These are phyloP conservation scores for Colletotrichum limetticola DNA, from an alignment of 2,329 filamentous ascomycete genomes.

Conservation along the genomic window DNA sequence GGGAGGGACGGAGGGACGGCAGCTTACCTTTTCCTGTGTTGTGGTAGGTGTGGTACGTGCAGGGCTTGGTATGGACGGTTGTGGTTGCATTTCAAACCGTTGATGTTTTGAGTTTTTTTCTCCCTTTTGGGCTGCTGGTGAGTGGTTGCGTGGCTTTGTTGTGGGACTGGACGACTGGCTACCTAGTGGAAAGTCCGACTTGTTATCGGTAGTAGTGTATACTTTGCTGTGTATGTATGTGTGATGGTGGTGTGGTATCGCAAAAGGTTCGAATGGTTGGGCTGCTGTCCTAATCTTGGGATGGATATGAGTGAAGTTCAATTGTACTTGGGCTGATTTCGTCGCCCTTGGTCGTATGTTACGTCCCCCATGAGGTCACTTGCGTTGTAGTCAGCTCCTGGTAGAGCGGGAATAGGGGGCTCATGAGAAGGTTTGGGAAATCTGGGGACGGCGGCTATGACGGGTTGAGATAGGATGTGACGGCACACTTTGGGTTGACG, in stretches of 20 bases:
- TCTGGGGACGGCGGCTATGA: not conserved
- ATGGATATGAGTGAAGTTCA: not conserved
- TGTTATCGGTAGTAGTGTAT: not conserved
- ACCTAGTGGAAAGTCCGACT: not conserved
- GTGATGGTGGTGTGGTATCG: not conserved
- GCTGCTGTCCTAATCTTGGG: not conserved
- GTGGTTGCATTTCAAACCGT: slow-evolving; percentile 20
- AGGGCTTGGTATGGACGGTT: not conserved
- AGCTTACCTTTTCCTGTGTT: not conserved
- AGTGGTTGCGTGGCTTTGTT: not conserved
- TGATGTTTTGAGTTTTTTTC: slow-evolving; percentile 20
- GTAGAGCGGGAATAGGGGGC: not conserved
- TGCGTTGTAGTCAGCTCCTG: too few relatives aligned
- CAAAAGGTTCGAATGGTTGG: not conserved
- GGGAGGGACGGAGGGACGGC: too few relatives aligned
- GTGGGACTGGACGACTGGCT: not conserved
- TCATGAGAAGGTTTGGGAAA: not conserved
- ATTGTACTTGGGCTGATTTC: not conserved
- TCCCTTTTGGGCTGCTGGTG: not conserved
- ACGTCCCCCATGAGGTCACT: too few relatives aligned
- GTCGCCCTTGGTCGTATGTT: fast-evolving
- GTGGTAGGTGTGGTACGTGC: slow-evolving; percentile 3
- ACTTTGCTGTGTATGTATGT: not conserved
- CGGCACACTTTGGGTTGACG: not conserved
- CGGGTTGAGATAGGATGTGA: not conserved